Conservation (phyloP, 202 grass and related monocot genomes). For the Eragrostis tef region DNA sequence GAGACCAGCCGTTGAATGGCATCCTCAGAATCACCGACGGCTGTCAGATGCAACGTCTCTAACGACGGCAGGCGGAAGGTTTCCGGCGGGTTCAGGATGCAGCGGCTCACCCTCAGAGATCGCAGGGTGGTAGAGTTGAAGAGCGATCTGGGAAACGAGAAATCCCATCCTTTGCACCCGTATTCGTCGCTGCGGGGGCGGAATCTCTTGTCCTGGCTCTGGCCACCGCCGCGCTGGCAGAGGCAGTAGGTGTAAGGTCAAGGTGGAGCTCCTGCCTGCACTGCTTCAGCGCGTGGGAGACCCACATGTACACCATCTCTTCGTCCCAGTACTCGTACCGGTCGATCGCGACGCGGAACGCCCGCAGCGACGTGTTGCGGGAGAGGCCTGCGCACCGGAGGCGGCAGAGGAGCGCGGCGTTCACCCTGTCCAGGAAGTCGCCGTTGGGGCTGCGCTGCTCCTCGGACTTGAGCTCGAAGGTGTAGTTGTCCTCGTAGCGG, state of each 20-base stretch:
- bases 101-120: too few species aligned
- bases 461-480: not conserved
- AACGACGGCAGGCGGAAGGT: too few species aligned
- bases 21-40: too few species aligned
- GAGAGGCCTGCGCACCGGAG: not conserved
- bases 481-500: not conserved
- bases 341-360: constrained; percentile 15
- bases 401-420: not conserved
- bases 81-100: too few species aligned
- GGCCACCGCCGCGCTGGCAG: too few species aligned
- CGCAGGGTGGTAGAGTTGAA: too few species aligned
- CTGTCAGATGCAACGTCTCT: not conserved
- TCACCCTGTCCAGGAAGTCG: not conserved
- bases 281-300: not conserved
- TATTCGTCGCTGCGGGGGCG: too few species aligned
- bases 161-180: too few species aligned
- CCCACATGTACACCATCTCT: not conserved
- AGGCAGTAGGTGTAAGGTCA: too few species aligned
- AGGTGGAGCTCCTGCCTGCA: not conserved
- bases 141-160: too few species aligned
- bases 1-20: not conserved
- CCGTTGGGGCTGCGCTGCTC: not conserved
- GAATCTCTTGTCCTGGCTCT: too few species aligned
- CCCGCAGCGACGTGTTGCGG: not conserved
- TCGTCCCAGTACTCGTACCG: not conserved